Percentiles rank a stretch among this genome's conserved stretches.
Evolutionary conservation across 163 green algal species (phyloP).

Genomic region (Chlamydomonas reinhardtii): DNA sequence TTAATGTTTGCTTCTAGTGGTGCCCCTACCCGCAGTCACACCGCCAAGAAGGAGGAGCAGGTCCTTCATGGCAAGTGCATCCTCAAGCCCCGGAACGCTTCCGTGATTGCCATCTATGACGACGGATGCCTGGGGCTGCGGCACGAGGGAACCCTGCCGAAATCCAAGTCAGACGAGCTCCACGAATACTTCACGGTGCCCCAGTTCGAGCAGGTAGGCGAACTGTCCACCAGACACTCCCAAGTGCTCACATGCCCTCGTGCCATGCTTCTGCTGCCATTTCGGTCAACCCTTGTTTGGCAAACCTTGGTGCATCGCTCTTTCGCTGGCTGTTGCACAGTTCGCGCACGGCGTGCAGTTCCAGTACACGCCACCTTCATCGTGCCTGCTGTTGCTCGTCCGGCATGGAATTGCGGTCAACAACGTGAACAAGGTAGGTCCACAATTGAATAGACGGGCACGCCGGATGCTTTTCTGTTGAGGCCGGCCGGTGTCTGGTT

Average conservation of each 20-base stretch:
- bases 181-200: conserved; percentile 13
- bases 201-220: not conserved
- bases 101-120: not conserved
- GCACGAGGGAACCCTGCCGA: not conserved
- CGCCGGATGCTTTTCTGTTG: too few relatives aligned
- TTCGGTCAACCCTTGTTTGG: too few relatives aligned
- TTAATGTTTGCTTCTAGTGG: too few relatives aligned
- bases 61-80: too few relatives aligned
- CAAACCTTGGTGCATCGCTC: too few relatives aligned
- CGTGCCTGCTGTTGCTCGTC: conserved; percentile 8
- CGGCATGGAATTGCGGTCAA: conserved; percentile 6
- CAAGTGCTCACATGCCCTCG: too few relatives aligned
- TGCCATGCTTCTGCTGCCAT: too few relatives aligned
- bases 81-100: conserved; percentile 6
- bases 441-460: not conserved
- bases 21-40: conserved; percentile 7
- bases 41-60: not conserved
- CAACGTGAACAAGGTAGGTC: conserved; percentile 16
- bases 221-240: too few relatives aligned
- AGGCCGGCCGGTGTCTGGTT: too few relatives aligned
- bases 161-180: not conserved
- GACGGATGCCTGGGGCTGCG: not conserved
- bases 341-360: not conserved
- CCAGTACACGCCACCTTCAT: not conserved
- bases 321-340: not conserved